These are phyloP conservation scores for Daldinia caldariorum DNA, from an alignment of 495 filamentous ascomycete species.

Conservation along the genomic window DNA sequence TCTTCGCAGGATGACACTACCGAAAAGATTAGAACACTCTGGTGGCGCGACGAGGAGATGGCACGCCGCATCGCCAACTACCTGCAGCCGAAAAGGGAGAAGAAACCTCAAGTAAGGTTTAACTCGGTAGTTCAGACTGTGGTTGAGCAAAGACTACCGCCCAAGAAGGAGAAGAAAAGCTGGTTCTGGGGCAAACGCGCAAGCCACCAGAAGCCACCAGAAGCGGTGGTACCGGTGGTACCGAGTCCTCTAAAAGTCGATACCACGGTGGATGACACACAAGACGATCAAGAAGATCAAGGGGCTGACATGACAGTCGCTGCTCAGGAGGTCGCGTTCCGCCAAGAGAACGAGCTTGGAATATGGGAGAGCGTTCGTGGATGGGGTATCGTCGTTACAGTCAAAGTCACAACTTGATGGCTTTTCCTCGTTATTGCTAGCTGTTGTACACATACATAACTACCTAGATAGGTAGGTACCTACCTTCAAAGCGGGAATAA, in stretches of 20 bases:
- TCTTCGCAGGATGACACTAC: background rate
- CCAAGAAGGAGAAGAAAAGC: constrained; percentile 45
- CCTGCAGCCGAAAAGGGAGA: constrained; percentile 51
- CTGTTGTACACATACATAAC: background rate
- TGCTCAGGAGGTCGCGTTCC: constrained; percentile 63
- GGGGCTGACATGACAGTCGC: constrained; percentile 53
- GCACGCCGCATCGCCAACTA: constrained; percentile 56
- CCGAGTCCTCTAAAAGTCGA: constrained; percentile 14
- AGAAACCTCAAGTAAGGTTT: constrained; percentile 32
- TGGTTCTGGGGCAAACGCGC: constrained; percentile 42
- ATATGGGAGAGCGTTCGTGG: constrained; percentile 62
- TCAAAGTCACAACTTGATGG: constrained; percentile 46
- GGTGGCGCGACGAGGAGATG: constrained; percentile 60
- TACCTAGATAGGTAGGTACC: too few relatives aligned
- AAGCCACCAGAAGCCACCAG: constrained; percentile 21
- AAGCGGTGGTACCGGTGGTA: background rate
- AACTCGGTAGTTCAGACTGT: constrained; percentile 42
- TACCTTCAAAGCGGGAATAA: background rate
- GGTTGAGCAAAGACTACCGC: constrained; percentile 45
- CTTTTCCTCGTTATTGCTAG: background rate
- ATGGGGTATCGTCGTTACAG: constrained; percentile 57
- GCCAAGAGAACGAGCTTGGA: constrained; percentile 63
- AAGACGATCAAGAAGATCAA: constrained; percentile 23
- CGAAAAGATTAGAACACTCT: constrained; percentile 41
- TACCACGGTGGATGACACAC: background rate